These are phyloP conservation scores for Mycena haematopus DNA, from an alignment of 768 basidiomycete species.

Conservation along the genomic window DNA sequence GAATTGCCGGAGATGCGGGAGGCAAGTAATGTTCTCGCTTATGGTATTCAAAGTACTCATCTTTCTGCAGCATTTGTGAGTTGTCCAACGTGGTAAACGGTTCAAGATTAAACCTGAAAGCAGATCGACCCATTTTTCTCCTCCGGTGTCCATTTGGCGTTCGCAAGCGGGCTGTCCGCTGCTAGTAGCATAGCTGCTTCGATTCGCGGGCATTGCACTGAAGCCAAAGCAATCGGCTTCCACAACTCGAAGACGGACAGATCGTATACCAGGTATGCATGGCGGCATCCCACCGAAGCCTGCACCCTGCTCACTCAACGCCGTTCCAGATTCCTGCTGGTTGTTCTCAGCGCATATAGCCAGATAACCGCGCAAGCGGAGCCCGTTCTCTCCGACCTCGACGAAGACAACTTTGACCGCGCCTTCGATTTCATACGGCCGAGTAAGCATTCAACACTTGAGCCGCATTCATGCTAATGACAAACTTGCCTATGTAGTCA, in stretches of 20 bases:
- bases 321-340: slow-evolving; percentile 44
- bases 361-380: slow-evolving; percentile 50
- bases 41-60: no score
- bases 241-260: slow-evolving; percentile 41
- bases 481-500: background rate
- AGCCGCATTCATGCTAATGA: background rate
- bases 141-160: slow-evolving; percentile 51
- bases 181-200: slow-evolving; percentile 43
- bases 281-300: no score
- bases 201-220: slow-evolving; percentile 38
- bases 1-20: slow-evolving; percentile 42
- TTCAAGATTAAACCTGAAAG: no score
- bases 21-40: slow-evolving; percentile 28
- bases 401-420: slow-evolving; percentile 54
- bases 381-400: slow-evolving; percentile 50
- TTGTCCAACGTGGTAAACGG: no score
- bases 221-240: slow-evolving; percentile 38
- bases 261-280: slow-evolving; percentile 42
- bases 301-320: no score
- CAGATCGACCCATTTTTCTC: slow-evolving; percentile 69
- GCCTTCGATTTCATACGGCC: slow-evolving; percentile 54
- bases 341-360: slow-evolving; percentile 55
- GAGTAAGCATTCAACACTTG: background rate
- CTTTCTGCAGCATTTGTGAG: no score
- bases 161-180: slow-evolving; percentile 44